Base-by-base conservation (phyloP, 306 rosid species). In the Hippophae rhamnoides region DNA sequence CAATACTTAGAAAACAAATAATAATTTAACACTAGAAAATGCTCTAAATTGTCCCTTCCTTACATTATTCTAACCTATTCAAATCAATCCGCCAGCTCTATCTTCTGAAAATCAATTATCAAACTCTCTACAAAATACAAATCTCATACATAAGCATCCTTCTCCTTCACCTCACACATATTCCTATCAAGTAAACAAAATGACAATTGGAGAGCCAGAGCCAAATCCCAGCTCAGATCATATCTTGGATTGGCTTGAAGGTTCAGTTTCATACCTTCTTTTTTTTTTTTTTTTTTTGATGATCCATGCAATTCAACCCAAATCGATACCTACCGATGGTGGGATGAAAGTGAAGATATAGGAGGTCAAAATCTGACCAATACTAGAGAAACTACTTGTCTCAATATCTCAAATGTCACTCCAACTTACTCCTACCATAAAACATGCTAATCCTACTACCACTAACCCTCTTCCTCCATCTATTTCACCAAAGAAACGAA, bases 161-260 rank as follows among this genome's bases (percentile, higher is more conserved):
- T 52, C 69, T 23, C 11, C 25, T 10, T 8, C 26, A 40, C 12
- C 46, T 12, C 13, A 43, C 41, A 58, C 9, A 38, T 6, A 26
- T 41, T 61, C 61, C 41, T 41, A 13, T 68, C 70, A 61, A 31
- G 4, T 31, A 31, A 62, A 5, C 44, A 76, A 41, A 58, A 85
- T 85, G 89, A 74, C 66, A 56, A 79, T 79, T 65, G 86, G 76
- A 71, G 78, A 81, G 41, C 53, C 76, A 41, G 72, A 56, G 52
- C 81, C 86, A 69, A 79, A 79, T 60, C 65, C 80, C 52, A 57
- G 72, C 41, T 56, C 85, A 46, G 96, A 87, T 76, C 90, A 86
- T 51, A 74, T 78, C 72, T 64, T 85, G 60, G 95, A 87, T 52
- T 90, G 94, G 94, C 74, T 86, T 42, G 89, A 81, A 72, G 94